Evolutionary conservation across 768 basidiomycete species (phyloP), one percentile per base, ranked within the genome.

Genomic region (Leucosporidium scottii): DNA sequence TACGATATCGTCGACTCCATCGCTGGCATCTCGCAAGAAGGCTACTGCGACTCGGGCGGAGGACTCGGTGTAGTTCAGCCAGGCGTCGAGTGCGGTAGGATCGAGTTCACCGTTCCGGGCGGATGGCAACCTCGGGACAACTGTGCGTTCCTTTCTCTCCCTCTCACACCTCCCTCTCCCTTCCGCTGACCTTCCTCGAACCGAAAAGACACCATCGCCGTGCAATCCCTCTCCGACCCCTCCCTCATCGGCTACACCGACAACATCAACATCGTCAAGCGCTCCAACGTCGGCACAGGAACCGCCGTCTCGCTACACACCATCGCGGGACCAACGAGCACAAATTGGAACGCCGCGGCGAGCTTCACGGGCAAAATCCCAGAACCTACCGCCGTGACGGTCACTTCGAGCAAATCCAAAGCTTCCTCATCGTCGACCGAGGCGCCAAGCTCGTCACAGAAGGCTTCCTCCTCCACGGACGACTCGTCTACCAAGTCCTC

Each of bases 211-310:
- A 70, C 72, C 21, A 67, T 73, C 56, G 59, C 64, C 25, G 72
- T 70, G 13, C 66, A 67, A 20, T 70, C 69, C 17, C 67, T 70
- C 21, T 5, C 50, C n/a, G 59, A 70, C 65, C 9, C 53, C 3
- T 27, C 50, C 10, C 44, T 66, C 31, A 36, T 47, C 44, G 69
- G 72, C 36, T 73, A 70, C 67, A 73, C 72, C 30, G 72, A 73
- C 62, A 59, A 50, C 58, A 67, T 73, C 62, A 66, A 56, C 48
- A 66, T 73, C 60, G 34, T 56, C 48, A 62, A 60, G 1, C 30
- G 50, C 4, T 34, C 65, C 2, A 66, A 64, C 15, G 65, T 64
- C 54, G 48, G 53, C 28, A 36, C 70, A 18, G 69, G 69, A 28
- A 65, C 66, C 1, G 23, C n/a, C 18, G 66, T 57, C 21, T 59